phyloP scores from a whole-genome alignment of 202 grass and related monocot genomes.

The Brachypodium distachyon region DNA sequence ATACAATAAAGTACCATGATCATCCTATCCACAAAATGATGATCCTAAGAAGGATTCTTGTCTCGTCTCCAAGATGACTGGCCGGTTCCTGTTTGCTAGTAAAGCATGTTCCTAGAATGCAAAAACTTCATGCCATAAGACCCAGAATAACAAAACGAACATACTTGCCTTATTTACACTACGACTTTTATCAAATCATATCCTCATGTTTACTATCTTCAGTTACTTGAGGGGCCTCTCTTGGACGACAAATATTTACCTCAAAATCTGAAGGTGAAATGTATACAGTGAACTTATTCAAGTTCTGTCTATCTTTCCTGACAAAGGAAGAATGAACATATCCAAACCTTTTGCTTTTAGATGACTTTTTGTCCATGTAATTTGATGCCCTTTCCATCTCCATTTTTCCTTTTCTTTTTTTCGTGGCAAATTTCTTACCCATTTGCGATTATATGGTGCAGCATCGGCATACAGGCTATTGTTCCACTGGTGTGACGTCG shows the following conservation, averaged over 20 bases:
- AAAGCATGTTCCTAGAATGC: background rate
- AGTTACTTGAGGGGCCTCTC: background rate
- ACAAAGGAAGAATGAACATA: no score
- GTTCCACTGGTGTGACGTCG: background rate
- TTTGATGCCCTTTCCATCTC: background rate
- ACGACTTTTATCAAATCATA: background rate
- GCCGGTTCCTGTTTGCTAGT: background rate
- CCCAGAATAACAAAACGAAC: background rate
- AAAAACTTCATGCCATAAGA: background rate
- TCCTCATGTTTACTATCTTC: background rate
- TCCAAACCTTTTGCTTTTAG: no score
- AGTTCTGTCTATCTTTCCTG: no score
- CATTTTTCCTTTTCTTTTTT: background rate
- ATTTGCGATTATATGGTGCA: constrained; percentile 11
- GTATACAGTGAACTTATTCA: no score
- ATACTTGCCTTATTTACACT: background rate
- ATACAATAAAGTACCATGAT: background rate
- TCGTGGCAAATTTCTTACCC: background rate
- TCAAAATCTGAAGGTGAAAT: background rate
- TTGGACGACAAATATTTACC: background rate
- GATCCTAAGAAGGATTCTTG: background rate
- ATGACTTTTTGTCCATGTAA: no score
- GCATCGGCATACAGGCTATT: background rate
- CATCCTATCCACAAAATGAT: background rate
- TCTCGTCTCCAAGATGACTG: background rate